These are phyloP conservation scores for Acacia melanoxylon DNA, from an alignment of 306 rosid species.

Conservation along the genomic window DNA sequence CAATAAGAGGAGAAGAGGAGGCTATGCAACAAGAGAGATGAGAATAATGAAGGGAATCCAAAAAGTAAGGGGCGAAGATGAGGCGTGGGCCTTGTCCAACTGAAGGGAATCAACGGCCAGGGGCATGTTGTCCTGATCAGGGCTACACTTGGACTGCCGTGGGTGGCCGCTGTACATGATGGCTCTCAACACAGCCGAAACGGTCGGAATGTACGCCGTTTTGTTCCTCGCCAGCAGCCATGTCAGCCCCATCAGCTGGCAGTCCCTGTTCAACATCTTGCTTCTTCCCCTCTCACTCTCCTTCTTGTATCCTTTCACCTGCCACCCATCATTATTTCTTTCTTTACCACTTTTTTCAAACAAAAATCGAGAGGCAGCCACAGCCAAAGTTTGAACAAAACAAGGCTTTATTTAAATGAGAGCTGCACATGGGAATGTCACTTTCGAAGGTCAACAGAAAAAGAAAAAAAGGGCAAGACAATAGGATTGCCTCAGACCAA, in stretches of 20 bases:
- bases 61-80: constrained; percentile 31
- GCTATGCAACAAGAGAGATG: constrained; percentile 19
- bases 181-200: constrained; percentile 79
- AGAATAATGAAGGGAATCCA: constrained; percentile 34
- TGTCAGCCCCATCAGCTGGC: constrained; percentile 88
- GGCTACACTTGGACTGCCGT: constrained; percentile 66
- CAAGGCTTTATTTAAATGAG: background rate
- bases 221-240: constrained; percentile 79
- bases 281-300: constrained; percentile 22
- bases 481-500: background rate
- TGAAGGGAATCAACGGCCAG: constrained; percentile 77
- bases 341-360: background rate
- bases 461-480: background rate
- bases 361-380: no score
- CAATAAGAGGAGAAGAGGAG: background rate
- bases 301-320: constrained; percentile 47
- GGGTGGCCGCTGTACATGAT: constrained; percentile 75
- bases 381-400: no score
- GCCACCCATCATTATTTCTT: background rate
- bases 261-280: constrained; percentile 74
- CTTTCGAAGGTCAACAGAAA: background rate
- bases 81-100: constrained; percentile 43
- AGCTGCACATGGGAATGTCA: background rate
- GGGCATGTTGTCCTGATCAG: constrained; percentile 91
- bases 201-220: constrained; percentile 77